Evolutionary conservation across 2,329 filamentous ascomycete genomes (phyloP), one percentile per base, ranked within the genome.

Genomic region (Aspergillus sojae): DNA sequence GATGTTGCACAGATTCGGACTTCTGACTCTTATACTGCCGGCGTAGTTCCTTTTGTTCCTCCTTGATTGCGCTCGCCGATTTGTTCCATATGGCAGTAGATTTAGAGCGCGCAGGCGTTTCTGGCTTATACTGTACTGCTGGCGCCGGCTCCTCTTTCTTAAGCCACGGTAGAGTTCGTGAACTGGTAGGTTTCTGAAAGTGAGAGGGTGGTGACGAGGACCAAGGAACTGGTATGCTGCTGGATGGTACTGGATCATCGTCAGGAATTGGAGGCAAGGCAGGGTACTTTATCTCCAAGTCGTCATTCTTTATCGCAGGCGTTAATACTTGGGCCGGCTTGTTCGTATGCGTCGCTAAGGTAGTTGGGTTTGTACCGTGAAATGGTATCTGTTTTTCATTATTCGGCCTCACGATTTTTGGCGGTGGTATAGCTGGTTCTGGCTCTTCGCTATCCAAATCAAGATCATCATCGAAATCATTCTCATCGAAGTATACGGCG

Each of bases 381-480:
- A 21, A 55, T 62, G 62, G 61, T 36, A 46, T 11, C 19, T 57
- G 53, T 26, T 36, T 54, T 23, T 58, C 60, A 23, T 52, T 53
- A 26, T 58, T 62, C 5, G 66, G 53, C n/a, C 48, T 56, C 39
- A 62, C 59, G n/a, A 65, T 60, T 46, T 62, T 67, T 10, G 63
- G 60, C 16, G 70, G 71, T 12, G 71, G 69, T 28, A 67, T 68
- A 45, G 71, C 71, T 26, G 71, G 74, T 60, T 72, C 76, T 6
- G 69, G 78, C 59, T 68, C 72, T 62, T 74, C 73, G 19, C 75
- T 70, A 65, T 92, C 91, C 28, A 96, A 82, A 61, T 93, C 86
- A 23, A 89, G 85, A 69, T 97, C 93, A 73, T 94, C 91, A 71
- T 93, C 92, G 68, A 96, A 95, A 73, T 97, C 94, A 70, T 94